Conservation (phyloP, 1,284 basidiomycete genomes). For the Ustanciosporium gigantosporum region DNA sequence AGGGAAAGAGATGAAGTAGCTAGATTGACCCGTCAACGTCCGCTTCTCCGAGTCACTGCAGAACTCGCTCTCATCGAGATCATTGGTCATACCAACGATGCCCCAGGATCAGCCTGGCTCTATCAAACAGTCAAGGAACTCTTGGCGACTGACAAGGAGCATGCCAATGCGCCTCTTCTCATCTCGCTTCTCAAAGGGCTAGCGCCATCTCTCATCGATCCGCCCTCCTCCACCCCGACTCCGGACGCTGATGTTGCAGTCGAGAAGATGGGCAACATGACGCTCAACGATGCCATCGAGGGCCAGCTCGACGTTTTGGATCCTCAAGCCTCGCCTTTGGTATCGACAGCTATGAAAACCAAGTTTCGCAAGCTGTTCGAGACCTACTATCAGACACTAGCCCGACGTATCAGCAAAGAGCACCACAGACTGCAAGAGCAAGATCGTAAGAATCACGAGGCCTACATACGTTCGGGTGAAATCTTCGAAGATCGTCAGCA, state of each 20-base stretch:
- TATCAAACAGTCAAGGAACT: constrained; percentile 63
- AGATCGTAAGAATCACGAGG: constrained; percentile 93
- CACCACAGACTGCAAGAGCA: constrained; percentile 87
- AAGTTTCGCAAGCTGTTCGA: constrained; percentile 90
- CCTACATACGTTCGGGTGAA: constrained; percentile 96
- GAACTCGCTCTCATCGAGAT: constrained; percentile 84
- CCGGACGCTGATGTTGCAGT: constrained; percentile 6
- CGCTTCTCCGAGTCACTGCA: constrained; percentile 80
- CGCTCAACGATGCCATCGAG: constrained; percentile 17
- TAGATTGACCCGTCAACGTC: constrained; percentile 79
- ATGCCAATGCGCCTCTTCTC: constrained; percentile 81
- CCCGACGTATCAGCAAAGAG: constrained; percentile 75
- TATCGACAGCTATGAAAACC: constrained; percentile 80
- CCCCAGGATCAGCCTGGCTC: constrained; percentile 68
- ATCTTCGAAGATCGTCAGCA: constrained; percentile 99
- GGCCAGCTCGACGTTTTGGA: constrained; percentile 5
- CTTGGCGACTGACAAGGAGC: constrained; percentile 79
- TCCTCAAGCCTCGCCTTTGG: constrained; percentile 61
- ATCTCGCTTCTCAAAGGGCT: constrained; percentile 83
- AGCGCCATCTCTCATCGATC: constrained; percentile 72
- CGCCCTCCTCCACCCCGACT: too few relatives aligned
- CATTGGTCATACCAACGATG: constrained; percentile 58
- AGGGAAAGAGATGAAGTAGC: constrained; percentile 88
- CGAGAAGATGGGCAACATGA: constrained; percentile 3
- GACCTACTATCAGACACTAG: constrained; percentile 86